Conservation (phyloP, 2,329 filamentous ascomycete species). For the Aplosporella prunicola region DNA sequence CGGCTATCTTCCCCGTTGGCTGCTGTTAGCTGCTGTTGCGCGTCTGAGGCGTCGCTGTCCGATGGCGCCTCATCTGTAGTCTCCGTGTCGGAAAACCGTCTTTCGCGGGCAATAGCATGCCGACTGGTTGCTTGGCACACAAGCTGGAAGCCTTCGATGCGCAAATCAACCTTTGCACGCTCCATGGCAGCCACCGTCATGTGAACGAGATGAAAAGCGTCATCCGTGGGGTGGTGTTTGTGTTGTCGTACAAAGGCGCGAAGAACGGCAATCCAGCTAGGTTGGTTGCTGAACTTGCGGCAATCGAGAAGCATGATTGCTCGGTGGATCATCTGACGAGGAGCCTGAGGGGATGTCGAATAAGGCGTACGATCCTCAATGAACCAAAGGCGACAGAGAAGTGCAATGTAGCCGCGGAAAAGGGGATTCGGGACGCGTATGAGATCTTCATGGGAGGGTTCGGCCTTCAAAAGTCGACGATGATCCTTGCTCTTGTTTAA, state of each 20-base stretch:
- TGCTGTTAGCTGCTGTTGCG: neutral
- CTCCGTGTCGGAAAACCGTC: neutral
- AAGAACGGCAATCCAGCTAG: constrained; percentile 19
- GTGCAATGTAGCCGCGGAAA: constrained; percentile 43
- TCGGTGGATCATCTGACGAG: constrained; percentile 9
- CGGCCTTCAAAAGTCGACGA: neutral
- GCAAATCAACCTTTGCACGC: constrained; percentile 1
- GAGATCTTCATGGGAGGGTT: constrained; percentile 16
- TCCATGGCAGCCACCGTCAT: constrained; percentile 2
- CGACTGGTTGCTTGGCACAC: constrained; percentile 1
- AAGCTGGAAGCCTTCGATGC: constrained; percentile 2
- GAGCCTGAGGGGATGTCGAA: too few relatives aligned
- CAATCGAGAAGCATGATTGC: constrained; percentile 20
- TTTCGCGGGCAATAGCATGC: neutral
- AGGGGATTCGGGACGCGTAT: constrained; percentile 24
- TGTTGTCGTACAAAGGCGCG: too few relatives aligned
- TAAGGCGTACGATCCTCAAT: constrained; percentile 16
- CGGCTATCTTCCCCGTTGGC: constrained; percentile 2
- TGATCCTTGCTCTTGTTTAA: neutral
- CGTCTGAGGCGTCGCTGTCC: neutral
- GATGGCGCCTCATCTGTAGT: neutral
- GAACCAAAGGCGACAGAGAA: constrained; percentile 40
- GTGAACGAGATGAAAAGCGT: too few relatives aligned
- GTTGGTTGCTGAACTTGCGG: constrained; percentile 12
- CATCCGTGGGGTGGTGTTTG: too few relatives aligned